Conservation (phyloP, 1,139 yeast genomes). For the Nadsonia starkeyi-henricii region DNA sequence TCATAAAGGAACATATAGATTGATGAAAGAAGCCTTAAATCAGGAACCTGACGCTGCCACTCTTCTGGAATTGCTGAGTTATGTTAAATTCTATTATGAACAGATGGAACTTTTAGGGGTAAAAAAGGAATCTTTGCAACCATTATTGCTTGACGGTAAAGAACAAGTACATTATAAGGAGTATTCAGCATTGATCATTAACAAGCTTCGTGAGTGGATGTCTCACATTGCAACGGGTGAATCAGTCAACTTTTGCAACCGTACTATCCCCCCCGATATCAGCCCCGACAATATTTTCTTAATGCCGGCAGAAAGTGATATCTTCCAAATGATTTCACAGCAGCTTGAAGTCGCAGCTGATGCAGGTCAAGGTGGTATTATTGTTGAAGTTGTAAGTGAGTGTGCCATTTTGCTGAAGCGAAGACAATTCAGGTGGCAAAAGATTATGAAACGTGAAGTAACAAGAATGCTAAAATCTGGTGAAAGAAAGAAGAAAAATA, state of each 20-base stretch:
- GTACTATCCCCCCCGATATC: constrained; percentile 59
- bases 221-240: constrained; percentile 51
- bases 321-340: constrained; percentile 72
- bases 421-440: constrained; percentile 50
- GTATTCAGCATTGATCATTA: constrained; percentile 52
- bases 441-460: constrained; percentile 47
- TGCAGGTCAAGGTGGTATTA: constrained; percentile 68
- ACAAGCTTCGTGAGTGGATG: constrained; percentile 76
- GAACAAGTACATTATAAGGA: constrained; percentile 54
- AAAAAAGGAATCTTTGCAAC: constrained; percentile 27
- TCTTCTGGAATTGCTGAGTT: constrained; percentile 42
- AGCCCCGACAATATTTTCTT: constrained; percentile 52
- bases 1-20: constrained; percentile 49
- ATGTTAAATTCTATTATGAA: constrained; percentile 53
- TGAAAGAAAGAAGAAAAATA: constrained; percentile 20
- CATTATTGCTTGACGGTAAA: constrained; percentile 43
- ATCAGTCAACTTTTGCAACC: constrained; percentile 41
- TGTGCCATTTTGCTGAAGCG: constrained; percentile 49
- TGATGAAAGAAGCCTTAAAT: constrained; percentile 49
- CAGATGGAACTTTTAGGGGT: constrained; percentile 32
- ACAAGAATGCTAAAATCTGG: constrained; percentile 24
- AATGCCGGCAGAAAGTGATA: constrained; percentile 53
- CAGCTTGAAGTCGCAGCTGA: constrained; percentile 90
- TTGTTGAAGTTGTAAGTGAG: constrained; percentile 69
- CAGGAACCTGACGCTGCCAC: constrained; percentile 45